Evolutionary conservation across 179 eudicot genomes (phyloP).

Genomic region (Sideroxylon spinosum): DNA sequence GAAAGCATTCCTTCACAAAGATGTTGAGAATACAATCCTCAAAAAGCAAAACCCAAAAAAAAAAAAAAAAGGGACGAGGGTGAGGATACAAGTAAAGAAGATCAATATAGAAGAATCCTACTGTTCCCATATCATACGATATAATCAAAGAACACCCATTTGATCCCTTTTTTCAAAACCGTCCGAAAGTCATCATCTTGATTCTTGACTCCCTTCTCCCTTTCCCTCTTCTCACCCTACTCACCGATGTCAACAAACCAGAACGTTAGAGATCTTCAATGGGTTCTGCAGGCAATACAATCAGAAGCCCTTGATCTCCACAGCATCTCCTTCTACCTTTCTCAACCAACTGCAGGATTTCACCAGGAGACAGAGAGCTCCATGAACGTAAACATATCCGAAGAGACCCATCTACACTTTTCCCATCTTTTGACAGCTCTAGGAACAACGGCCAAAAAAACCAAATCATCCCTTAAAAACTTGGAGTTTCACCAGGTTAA

Average conservation of each 20-base stretch:
- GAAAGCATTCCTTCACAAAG: slow-evolving; percentile 8
- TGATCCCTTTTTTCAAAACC: slow-evolving; percentile 3
- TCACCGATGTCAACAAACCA: slow-evolving; percentile 40
- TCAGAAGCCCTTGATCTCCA: slow-evolving; percentile 43
- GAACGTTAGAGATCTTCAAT: slow-evolving; percentile 58
- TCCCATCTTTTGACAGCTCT: slow-evolving; percentile 45
- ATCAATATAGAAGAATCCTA: too few species aligned
- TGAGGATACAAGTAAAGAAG: too few species aligned
- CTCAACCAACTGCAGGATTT: slow-evolving; percentile 53
- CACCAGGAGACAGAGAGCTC: slow-evolving; percentile 64
- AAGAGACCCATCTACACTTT: slow-evolving; percentile 39
- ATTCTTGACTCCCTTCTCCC: not conserved
- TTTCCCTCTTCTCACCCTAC: not conserved
- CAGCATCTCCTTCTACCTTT: slow-evolving; percentile 61
- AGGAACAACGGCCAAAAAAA: slow-evolving; percentile 28
- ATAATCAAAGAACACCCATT: not conserved
- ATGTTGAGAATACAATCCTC: slow-evolving; percentile 11
- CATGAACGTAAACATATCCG: slow-evolving; percentile 52
- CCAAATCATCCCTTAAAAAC: slow-evolving; percentile 37
- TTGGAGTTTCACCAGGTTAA: slow-evolving; percentile 66
- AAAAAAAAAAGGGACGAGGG: too few species aligned
- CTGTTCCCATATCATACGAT: not conserved
- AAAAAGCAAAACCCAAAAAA: not conserved
- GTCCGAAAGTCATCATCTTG: slow-evolving; percentile 4
- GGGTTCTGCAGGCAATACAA: slow-evolving; percentile 46